Evolutionary conservation across 73 alveolate genomes (phyloP).

Genomic region (Tetrahymena borealis): DNA sequence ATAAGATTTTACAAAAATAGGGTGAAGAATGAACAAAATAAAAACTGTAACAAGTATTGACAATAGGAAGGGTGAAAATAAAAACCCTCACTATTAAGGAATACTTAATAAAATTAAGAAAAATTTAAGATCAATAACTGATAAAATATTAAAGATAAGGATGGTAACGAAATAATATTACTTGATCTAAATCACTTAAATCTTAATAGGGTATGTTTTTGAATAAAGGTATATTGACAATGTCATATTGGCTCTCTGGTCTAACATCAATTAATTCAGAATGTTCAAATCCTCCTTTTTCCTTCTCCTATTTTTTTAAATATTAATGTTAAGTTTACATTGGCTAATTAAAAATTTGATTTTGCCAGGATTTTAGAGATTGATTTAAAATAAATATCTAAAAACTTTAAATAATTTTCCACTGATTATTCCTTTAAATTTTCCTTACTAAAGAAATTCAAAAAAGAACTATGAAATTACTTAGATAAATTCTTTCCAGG

Average conservation of each 20-base stretch:
- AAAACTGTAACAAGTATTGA: not conserved
- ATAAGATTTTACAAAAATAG: too few relatives aligned
- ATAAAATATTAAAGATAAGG: not conserved
- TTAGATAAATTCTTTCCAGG: constrained; percentile 13
- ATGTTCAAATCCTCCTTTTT: not conserved
- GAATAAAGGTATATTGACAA: constrained; percentile 55
- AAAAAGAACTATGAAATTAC: constrained; percentile 35
- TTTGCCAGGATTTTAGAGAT: too few relatives aligned
- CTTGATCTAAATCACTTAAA: constrained; percentile 6
- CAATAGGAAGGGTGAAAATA: not conserved
- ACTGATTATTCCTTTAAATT: constrained; percentile 32
- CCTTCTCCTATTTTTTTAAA: not conserved
- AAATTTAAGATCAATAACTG: not conserved
- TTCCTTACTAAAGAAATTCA: too few relatives aligned
- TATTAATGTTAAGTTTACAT: not conserved
- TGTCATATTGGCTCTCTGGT: constrained; percentile 48
- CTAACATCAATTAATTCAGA: constrained; percentile 55
- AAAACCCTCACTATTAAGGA: not conserved
- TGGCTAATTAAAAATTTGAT: not conserved
- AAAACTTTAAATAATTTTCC: too few relatives aligned
- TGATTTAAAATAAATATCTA: too few relatives aligned
- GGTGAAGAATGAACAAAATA: too few relatives aligned
- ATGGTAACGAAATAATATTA: not conserved
- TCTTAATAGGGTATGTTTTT: constrained; percentile 40
- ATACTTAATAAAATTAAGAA: not conserved